phyloP scores from a whole-genome alignment of 257 asterid species.

The Marsdenia floribunda region DNA sequence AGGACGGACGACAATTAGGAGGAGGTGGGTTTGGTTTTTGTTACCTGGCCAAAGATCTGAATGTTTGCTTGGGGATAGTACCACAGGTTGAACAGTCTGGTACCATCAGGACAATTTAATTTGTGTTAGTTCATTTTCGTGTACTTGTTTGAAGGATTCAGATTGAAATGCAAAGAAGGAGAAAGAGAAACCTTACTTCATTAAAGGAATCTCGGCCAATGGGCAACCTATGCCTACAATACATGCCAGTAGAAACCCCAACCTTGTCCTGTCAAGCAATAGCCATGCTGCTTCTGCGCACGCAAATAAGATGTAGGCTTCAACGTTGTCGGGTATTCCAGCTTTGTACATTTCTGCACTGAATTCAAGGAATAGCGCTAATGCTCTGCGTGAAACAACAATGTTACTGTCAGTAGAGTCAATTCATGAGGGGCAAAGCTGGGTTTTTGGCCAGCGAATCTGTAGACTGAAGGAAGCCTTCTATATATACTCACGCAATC shows the following conservation, averaged over 20 bases:
- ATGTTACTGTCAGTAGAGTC: neutral
- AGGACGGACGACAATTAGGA: neutral
- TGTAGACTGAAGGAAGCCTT: neutral
- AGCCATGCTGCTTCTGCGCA: conserved; percentile 62
- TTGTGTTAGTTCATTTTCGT: neutral
- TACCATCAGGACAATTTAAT: neutral
- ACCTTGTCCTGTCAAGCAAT: conserved; percentile 45
- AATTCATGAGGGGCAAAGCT: neutral
- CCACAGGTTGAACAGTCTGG: conserved; percentile 64
- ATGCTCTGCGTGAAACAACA: conserved; percentile 30
- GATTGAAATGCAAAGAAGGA: neutral
- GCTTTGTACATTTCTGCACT: conserved; percentile 77
- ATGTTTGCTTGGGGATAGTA: conserved; percentile 72
- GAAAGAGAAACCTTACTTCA: conserved; percentile 37
- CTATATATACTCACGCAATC: conserved; percentile 33
- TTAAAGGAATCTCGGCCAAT: conserved; percentile 60
- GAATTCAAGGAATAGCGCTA: conserved; percentile 52
- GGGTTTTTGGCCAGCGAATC: neutral
- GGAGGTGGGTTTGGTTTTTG: neutral
- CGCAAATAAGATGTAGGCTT: conserved; percentile 56
- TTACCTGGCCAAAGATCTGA: conserved; percentile 63
- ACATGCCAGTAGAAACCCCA: conserved; percentile 63
- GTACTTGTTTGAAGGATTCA: neutral
- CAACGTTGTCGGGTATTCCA: conserved; percentile 56
- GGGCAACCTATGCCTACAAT: conserved; percentile 61